Conservation (phyloP, 129 eudicot species). For the Mikania micrantha region DNA sequence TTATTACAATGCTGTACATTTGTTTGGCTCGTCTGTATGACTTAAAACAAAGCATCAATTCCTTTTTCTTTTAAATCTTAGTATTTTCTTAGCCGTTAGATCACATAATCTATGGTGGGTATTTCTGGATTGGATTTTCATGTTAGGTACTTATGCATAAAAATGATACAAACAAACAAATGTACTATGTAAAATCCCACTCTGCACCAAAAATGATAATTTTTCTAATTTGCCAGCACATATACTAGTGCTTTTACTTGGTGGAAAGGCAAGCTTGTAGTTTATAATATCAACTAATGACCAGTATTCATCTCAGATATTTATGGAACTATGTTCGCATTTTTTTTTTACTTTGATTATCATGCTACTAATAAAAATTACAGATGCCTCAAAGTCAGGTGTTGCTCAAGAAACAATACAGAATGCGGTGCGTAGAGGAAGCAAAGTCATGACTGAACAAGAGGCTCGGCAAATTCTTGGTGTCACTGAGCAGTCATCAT, state of each 20-base stretch:
- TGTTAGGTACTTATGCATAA: background rate
- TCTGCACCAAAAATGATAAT: no score
- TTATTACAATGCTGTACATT: background rate
- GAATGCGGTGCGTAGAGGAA: conserved; percentile 53
- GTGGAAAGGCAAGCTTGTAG: background rate
- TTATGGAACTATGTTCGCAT: no score
- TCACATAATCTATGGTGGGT: background rate
- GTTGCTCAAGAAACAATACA: conserved; percentile 84
- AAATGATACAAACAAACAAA: no score
- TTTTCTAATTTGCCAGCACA: background rate
- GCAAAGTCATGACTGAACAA: conserved; percentile 68
- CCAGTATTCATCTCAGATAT: background rate
- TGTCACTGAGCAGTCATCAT: conserved; percentile 47
- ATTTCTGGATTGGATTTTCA: background rate
- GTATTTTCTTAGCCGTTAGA: background rate
- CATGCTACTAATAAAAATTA: background rate
- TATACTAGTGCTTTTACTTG: background rate
- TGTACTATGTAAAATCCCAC: no score
- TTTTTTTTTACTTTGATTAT: background rate
- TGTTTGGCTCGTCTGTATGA: background rate
- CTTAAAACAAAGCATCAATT: background rate
- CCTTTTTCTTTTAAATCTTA: background rate
- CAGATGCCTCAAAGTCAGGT: conserved; percentile 75
- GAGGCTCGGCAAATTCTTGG: conserved; percentile 95
- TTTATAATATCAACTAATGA: background rate